Evolutionary conservation across 2,329 filamentous ascomycete genomes (phyloP), one percentile per base, ranked within the genome.

Genomic region (Curvularia verruculosa): DNA sequence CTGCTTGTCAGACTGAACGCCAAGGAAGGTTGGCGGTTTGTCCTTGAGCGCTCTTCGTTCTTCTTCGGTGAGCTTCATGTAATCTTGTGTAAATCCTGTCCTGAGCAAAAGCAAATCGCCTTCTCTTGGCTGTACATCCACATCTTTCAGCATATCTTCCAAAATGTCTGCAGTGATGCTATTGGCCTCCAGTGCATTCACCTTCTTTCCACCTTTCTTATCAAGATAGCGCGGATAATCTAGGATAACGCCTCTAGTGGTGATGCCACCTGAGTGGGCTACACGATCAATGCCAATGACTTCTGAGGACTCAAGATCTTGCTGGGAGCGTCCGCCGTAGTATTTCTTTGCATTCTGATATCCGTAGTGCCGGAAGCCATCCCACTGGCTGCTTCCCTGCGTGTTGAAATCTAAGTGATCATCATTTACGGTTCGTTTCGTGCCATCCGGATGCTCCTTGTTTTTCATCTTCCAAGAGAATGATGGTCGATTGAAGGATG

Each of bases 281-380:
- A 74, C 58, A 4, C 63, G 60, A 31, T 82, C 75, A 28, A 81
- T 81, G 0, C 80, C 79, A 53, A 81, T 76, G 3, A 77, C 70
- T 2, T 69, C 65, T 1, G 58, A 59, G 1, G 65, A 67, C 36
- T 78, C 68, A 3, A 82, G 59, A 0, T 81, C 78, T 2, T 72
- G 62, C 53, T 78, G 73, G 2, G 71, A 75, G 29, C 72, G 69
- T 0, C 76, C 78, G 19, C 79, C 80, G 57, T 79, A 83, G 54
- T 75, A 82, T n/a, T 64, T 54, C 29, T 70, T 73, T 3, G 75
- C 70, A 7, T 71, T 71, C 46, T 81, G 78, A 29, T 81, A 80
- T 8, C 77, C 79, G 71, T 72, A 73, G 53, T 79, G 77, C 19
- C 75, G 55, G 52, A 78, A 74, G 1, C 77, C 77, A 45, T 78